phyloP scores from a whole-genome alignment of 768 basidiomycete species.

The Boletus bicolor region DNA sequence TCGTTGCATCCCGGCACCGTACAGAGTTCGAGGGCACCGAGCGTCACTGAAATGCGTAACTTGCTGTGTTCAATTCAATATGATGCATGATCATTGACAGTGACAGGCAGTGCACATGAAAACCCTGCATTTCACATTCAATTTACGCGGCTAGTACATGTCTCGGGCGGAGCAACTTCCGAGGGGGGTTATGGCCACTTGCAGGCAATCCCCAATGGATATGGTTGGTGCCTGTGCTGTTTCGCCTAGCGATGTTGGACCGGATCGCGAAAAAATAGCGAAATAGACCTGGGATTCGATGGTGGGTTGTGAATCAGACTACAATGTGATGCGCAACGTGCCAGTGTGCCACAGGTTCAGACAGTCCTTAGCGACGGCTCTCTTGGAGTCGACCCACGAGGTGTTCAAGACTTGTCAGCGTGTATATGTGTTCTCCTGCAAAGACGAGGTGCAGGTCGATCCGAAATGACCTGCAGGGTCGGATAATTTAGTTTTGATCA shows the following conservation, averaged over 20 bases:
- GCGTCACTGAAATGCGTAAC: not conserved
- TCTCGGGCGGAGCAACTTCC: too few relatives aligned
- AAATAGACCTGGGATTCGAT: too few relatives aligned
- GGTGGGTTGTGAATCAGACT: too few relatives aligned
- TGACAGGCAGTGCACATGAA: conserved; percentile 4
- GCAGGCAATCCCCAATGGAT: not conserved
- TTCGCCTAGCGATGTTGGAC: too few relatives aligned
- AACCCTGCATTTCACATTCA: not conserved
- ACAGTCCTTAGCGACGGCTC: not conserved
- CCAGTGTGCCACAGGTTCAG: not conserved
- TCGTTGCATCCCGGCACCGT: not conserved
- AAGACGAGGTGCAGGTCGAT: too few relatives aligned
- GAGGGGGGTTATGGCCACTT: too few relatives aligned
- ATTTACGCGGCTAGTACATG: not conserved
- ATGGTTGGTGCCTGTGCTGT: too few relatives aligned
- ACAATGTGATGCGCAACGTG: not conserved
- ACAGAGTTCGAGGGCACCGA: not conserved
- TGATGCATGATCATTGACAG: not conserved
- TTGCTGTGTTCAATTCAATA: not conserved
- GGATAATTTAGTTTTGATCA: not conserved
- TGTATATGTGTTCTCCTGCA: not conserved
- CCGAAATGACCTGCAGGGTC: not conserved
- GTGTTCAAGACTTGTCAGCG: too few relatives aligned
- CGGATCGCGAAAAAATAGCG: too few relatives aligned
- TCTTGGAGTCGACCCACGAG: not conserved